Evolutionary conservation across 257 asterid species (phyloP), one percentile per base, ranked within the genome.

Genomic region (Euphrasia confusa): DNA sequence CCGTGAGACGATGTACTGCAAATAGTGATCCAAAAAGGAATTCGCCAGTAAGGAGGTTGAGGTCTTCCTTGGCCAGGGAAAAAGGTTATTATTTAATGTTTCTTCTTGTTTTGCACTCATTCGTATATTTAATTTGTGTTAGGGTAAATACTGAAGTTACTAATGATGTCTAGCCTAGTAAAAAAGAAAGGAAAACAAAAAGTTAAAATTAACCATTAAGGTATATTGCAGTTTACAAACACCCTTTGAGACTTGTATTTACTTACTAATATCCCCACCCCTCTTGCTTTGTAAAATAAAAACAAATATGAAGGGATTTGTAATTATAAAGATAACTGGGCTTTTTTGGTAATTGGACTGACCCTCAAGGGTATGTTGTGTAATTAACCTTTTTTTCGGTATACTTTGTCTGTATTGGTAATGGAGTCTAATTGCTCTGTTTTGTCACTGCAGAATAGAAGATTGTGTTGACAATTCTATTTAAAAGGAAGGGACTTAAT

Each of bases 21-120:
- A 56, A 64, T 50, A 24, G 66, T 63, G 48, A 60, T 47, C 61
- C 45, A 15, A 45, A 54, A 55, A 14, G 64, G 57, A 60, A 64
- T 60, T 60, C 33, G 10, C 14, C 13, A 8, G 26, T 8, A 13
- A 7, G 58, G n/a, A 53, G 10, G 58, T 53, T 18, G 58, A 35
- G 1, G 11, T 21, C 58, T 21, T 53, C 11, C 55, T 50, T 50
- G 18, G 56, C 56, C 17, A 28, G 21, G 18, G 27, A 14, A 14
- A 50, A 50, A 63, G 78, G 74, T 67, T 15, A 44, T 30, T 42
- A 11, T 40, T 53, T 56, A 10, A 10, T 15, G 30, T 2, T 33
- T 18, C 13, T 28, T 10, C 52, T 6, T 44, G 12, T 42, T 44
- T 45, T 2, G 14, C 59, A 7, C 47, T n/a, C 27, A 12, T 59